A percentile compares a stretch with the other conserved stretches of the same genome.
Conservation (phyloP, 768 basidiomycete species). For the Clitopilus passeckerianus region DNA sequence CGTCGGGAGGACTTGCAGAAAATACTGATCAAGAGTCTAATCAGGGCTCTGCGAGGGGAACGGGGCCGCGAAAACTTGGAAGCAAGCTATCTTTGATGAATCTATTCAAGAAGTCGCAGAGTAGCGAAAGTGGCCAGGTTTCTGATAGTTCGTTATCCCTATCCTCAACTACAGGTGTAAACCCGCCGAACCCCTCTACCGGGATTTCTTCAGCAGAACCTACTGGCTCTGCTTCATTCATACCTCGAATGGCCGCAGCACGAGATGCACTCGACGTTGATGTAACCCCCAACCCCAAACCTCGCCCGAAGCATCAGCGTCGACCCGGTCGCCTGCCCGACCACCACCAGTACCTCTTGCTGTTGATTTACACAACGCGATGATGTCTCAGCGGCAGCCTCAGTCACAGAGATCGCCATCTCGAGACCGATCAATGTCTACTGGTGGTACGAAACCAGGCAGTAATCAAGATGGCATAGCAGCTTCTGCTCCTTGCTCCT, state of each 20-base stretch:
- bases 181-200: constrained; percentile 9
- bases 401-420: constrained; percentile 17
- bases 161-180: constrained; percentile 6
- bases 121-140: constrained; percentile 21
- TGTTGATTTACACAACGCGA: constrained; percentile 42
- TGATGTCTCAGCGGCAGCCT: constrained; percentile 29
- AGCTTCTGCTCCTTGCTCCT: constrained; percentile 17
- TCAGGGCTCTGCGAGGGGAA: constrained; percentile 25
- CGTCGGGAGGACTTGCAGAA: constrained; percentile 67
- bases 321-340: constrained; percentile 11
- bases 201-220: neutral
- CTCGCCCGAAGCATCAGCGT: constrained; percentile 14
- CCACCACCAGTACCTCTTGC: constrained; percentile 21
- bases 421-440: constrained; percentile 28
- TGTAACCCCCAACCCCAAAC: neutral
- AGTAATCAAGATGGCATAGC: constrained; percentile 13
- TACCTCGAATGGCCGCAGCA: neutral
- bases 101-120: constrained; percentile 62
- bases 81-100: constrained; percentile 74
- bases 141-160: constrained; percentile 13
- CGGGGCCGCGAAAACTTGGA: constrained; percentile 40
- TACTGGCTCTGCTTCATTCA: neutral
- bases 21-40: constrained; percentile 18
- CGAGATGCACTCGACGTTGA: neutral
- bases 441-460: constrained; percentile 15